A percentile compares a stretch with the other conserved stretches of the same genome.
These are phyloP conservation scores for Chaetomiaceae sp. DNA, from an alignment of 2,329 filamentous ascomycete species.

Conservation along the genomic window DNA sequence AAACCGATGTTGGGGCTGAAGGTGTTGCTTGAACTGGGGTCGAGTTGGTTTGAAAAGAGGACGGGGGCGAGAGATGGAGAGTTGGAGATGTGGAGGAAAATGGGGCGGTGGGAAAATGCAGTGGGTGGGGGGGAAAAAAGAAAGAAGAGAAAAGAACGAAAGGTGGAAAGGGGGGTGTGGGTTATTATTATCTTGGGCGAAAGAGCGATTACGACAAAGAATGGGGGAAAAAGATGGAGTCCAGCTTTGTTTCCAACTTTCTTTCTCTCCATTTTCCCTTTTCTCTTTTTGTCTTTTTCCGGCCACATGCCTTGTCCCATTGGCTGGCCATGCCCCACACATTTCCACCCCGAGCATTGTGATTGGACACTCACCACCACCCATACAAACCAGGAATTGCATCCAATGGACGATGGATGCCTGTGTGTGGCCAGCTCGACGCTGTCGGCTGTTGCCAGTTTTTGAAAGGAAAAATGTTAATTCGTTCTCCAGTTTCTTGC, in stretches of 20 bases:
- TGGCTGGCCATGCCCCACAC: not conserved
- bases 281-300: conserved; percentile 15
- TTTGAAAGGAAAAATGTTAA: too few species aligned
- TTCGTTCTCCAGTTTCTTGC: too few species aligned
- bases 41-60: not conserved
- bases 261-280: conserved; percentile 7
- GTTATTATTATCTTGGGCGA: conserved; percentile 4
- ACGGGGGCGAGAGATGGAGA: not conserved
- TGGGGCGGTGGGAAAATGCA: not conserved
- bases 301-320: not conserved
- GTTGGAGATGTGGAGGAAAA: not conserved
- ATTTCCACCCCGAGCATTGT: not conserved
- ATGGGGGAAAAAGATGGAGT: conserved; percentile 13
- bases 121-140: not conserved
- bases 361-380: conserved; percentile 7
- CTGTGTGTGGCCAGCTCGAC: too few species aligned
- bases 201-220: conserved; percentile 15
- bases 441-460: too few species aligned
- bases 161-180: not conserved
- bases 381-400: too few species aligned
- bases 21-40: too few species aligned
- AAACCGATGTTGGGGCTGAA: too few species aligned
- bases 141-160: not conserved
- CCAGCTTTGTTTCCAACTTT: conserved; percentile 17
- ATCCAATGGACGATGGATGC: not conserved